These are phyloP conservation scores for Lavandula angustifolia DNA, from an alignment of 257 asterid species.

Conservation along the genomic window DNA sequence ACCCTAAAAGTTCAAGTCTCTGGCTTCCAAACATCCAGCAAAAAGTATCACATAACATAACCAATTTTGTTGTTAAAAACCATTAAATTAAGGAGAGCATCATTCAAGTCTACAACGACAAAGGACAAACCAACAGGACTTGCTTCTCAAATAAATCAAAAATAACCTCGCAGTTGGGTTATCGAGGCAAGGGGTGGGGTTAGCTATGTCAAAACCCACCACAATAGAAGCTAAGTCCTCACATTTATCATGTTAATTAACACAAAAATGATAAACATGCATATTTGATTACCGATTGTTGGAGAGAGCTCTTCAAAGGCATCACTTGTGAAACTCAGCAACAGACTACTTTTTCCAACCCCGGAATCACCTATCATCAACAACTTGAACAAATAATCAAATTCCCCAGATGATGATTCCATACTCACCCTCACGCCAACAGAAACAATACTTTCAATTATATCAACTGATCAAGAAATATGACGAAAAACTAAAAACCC, in stretches of 20 bases:
- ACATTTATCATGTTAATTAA: too few relatives aligned
- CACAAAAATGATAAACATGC: slow-evolving; percentile 6
- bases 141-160: neutral
- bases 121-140: slow-evolving; percentile 13
- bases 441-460: neutral
- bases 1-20: too few relatives aligned
- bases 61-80: neutral
- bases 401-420: slow-evolving; percentile 56
- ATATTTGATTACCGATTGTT: slow-evolving; percentile 48
- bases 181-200: neutral
- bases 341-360: slow-evolving; percentile 84
- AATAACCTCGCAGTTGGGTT: neutral
- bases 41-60: neutral
- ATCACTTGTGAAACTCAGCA: slow-evolving; percentile 90
- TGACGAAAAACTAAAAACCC: slow-evolving; percentile 9
- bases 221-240: neutral
- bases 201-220: too few relatives aligned
- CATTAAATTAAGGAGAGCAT: slow-evolving; percentile 1
- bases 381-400: slow-evolving; percentile 60
- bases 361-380: slow-evolving; percentile 87
- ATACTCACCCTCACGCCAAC: slow-evolving; percentile 34
- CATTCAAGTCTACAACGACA: neutral
- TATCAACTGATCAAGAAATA: slow-evolving; percentile 21
- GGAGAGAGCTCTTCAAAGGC: slow-evolving; percentile 88
- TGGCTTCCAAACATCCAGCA: slow-evolving; percentile 5